Evolutionary conservation across 768 basidiomycete genomes (phyloP).

Genomic region (Boletus rex-veris): DNA sequence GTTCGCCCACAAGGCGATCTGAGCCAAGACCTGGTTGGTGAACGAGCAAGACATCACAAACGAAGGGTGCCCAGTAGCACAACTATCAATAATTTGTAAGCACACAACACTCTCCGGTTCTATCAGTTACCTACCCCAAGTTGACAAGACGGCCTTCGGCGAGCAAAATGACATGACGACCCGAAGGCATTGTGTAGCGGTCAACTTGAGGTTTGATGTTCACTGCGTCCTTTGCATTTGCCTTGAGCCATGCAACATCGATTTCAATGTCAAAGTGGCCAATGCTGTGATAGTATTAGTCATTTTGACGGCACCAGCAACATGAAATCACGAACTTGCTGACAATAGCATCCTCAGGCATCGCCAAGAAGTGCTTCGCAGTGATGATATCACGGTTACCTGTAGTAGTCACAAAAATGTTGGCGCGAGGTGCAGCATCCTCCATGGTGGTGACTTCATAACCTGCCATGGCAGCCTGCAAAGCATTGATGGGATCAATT

Average conservation of each 20-base stretch:
- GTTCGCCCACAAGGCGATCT: slow-evolving; percentile 97
- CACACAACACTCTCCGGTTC: background rate
- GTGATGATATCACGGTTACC: slow-evolving; percentile 99
- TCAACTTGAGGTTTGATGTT: slow-evolving; percentile 99
- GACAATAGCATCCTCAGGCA: slow-evolving; percentile 99
- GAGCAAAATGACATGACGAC: slow-evolving; percentile 94
- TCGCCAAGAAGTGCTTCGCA: slow-evolving; percentile 82
- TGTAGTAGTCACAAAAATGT: slow-evolving; percentile 97
- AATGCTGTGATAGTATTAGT: slow-evolving; percentile 46
- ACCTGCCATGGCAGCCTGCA: slow-evolving; percentile 99
- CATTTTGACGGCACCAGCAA: background rate
- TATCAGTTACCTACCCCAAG: slow-evolving; percentile 62
- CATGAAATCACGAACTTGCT: slow-evolving; percentile 70
- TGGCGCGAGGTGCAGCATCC: slow-evolving; percentile 82
- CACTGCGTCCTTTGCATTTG: slow-evolving; percentile 73
- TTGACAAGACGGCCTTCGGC: slow-evolving; percentile 99
- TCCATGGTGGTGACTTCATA: slow-evolving; percentile 99
- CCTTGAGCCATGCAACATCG: slow-evolving; percentile 98
- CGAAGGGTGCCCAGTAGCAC: slow-evolving; percentile 97
- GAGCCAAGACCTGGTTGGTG: slow-evolving; percentile 96
- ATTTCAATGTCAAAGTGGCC: slow-evolving; percentile 89
- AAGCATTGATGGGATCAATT: slow-evolving; percentile 99
- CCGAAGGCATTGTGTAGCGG: slow-evolving; percentile 88
- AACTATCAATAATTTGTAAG: slow-evolving; percentile 41
- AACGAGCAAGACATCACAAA: slow-evolving; percentile 99